Base-by-base conservation (phyloP, 495 filamentous ascomycete species). In the Sabuloglossum arenarium region DNA sequence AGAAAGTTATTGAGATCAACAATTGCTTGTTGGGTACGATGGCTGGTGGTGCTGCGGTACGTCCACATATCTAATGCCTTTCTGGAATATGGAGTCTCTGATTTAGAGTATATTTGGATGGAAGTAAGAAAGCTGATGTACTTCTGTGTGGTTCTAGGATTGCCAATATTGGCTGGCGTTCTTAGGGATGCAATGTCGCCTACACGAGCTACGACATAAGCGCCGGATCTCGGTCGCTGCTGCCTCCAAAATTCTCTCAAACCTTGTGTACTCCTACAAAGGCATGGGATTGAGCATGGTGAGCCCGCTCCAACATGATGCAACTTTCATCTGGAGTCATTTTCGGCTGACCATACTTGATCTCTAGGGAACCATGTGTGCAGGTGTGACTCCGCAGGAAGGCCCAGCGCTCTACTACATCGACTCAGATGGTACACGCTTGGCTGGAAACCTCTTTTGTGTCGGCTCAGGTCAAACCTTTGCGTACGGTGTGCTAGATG, bases 121-220 rank as follows among this genome's bases (percentile, higher is more conserved):
- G 19, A 54, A 28, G 52, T 29, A 28, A 37, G 21, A 53, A 21
- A 23, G 52, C 42, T 32, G 56, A 46, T 59, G 32, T 32, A 11
- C 51, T 54, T 19, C 34, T 23, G 24, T 54, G 25, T 16, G 14
- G 4, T n/a, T 34, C 49, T 56, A 85, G 81, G 91, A 98, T 73
- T 98, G 91, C 73, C 91, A 97, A 80, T 97, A 94, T 75, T 98
- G 91, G 91, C 82, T 98, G 61, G 86, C 86, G 65, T 98, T 94
- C 76, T 77, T 98, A 60, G 91, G 91, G 58, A 93, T 97, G 82
- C 88, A 97, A 75, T 98, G 91, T 72, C 90, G 91, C 53, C 84
- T 98, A 59, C 91, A 97, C 71, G 91, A 98, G 74, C 90, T 98
- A 62, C 87, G 91, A 59, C 91, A 97, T 77, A 97, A 97, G 75